A percentile compares a stretch with the other conserved stretches of the same genome.
These are phyloP conservation scores for Gremmenia infestans DNA, from an alignment of 2,329 filamentous ascomycete species.

Conservation along the genomic window DNA sequence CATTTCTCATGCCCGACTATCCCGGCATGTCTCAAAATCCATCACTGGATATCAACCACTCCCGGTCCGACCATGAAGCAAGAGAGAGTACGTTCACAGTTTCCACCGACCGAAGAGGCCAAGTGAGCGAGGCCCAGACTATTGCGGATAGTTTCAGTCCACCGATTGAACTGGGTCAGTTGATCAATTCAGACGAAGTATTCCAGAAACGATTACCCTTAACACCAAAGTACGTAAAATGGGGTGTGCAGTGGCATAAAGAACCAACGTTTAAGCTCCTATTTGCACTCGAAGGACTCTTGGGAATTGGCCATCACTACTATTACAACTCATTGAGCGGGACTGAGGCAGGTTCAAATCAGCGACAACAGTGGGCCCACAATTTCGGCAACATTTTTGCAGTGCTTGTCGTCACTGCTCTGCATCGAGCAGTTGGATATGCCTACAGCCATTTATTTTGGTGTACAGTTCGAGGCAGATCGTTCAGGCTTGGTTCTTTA, in stretches of 20 bases:
- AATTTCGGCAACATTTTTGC: conserved; percentile 3
- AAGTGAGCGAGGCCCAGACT: too few relatives aligned
- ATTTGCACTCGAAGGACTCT: background rate
- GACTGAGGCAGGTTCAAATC: background rate
- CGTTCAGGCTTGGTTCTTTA: background rate
- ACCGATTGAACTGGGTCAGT: too few relatives aligned
- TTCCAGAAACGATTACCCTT: too few relatives aligned
- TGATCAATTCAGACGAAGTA: too few relatives aligned
- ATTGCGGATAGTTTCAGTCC: too few relatives aligned
- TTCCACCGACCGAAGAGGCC: too few relatives aligned
- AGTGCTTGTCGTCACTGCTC: background rate
- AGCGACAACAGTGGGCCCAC: conserved; percentile 2
- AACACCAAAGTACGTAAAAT: background rate
- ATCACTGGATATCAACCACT: too few relatives aligned
- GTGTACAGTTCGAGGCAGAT: background rate
- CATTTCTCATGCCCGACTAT: too few relatives aligned
- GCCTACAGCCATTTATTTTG: conserved; percentile 7
- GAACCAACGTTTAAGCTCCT: background rate
- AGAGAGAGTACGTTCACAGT: too few relatives aligned
- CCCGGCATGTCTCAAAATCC: too few relatives aligned
- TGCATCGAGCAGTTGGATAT: background rate
- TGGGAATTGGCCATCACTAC: conserved; percentile 4
- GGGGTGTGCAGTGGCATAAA: conserved; percentile 5
- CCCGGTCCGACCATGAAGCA: too few relatives aligned
- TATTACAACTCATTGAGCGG: conserved; percentile 2